Evolutionary conservation across 2,329 filamentous ascomycete genomes (phyloP).

Genomic region (Beauveria sp.): DNA sequence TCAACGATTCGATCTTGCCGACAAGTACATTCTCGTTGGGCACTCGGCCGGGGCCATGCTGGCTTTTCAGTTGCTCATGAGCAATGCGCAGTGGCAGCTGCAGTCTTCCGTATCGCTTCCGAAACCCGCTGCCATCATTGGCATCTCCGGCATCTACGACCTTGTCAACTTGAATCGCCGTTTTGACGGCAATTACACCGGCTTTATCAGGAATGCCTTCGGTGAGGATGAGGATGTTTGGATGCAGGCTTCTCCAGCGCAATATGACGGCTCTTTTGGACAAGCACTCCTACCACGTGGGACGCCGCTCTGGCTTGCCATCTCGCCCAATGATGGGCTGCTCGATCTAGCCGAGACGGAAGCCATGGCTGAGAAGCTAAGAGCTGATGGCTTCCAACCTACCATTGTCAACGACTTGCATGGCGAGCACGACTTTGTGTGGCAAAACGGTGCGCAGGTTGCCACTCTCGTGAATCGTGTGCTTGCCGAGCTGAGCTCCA

Average conservation of each 20-base stretch:
- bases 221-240: slow-evolving; percentile 43
- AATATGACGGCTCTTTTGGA: slow-evolving; percentile 33
- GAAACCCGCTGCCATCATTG: slow-evolving; percentile 46
- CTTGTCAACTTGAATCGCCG: slow-evolving; percentile 44
- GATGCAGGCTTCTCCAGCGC: slow-evolving; percentile 48
- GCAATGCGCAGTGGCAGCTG: slow-evolving; percentile 22
- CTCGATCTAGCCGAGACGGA: slow-evolving; percentile 52
- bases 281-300: slow-evolving; percentile 24
- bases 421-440: slow-evolving; percentile 57
- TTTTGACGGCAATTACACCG: slow-evolving; percentile 41
- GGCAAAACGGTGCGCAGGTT: slow-evolving; percentile 51
- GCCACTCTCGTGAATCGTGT: slow-evolving; percentile 36
- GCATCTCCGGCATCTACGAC: slow-evolving; percentile 61
- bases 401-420: slow-evolving; percentile 33
- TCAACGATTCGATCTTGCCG: slow-evolving; percentile 35
- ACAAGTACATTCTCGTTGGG: slow-evolving; percentile 48
- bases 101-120: slow-evolving; percentile 20
- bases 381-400: slow-evolving; percentile 27
- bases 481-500: slow-evolving; percentile 3
- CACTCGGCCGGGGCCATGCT: slow-evolving; percentile 59
- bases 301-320: slow-evolving; percentile 33
- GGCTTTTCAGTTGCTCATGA: slow-evolving; percentile 51
- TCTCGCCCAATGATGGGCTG: slow-evolving; percentile 40
- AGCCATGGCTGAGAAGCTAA: slow-evolving; percentile 43
- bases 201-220: slow-evolving; percentile 55